Evolutionary conservation across 1,284 basidiomycete species (phyloP).

Genomic region (Melampsora larici-populina): DNA sequence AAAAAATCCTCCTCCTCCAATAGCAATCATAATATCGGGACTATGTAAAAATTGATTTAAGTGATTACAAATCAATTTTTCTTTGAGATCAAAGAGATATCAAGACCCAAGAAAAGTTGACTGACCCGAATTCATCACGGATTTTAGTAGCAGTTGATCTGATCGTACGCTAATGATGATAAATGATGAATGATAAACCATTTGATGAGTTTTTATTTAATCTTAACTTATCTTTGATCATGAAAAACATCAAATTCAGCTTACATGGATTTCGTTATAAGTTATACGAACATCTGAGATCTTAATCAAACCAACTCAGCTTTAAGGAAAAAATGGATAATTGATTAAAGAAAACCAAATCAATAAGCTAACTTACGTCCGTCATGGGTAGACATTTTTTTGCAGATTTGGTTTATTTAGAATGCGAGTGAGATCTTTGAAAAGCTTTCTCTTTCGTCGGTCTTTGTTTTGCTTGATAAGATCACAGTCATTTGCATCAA

Average conservation of each 20-base stretch:
- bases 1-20: slow-evolving; percentile 75
- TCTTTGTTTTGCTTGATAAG: too few relatives aligned
- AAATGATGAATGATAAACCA: not conserved
- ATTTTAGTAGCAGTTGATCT: slow-evolving; percentile 11
- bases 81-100: not conserved
- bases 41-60: too few relatives aligned
- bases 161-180: slow-evolving; percentile 39
- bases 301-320: slow-evolving; percentile 52
- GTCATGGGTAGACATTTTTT: not conserved
- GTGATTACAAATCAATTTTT: not conserved
- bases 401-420: too few relatives aligned
- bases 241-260: slow-evolving; percentile 51
- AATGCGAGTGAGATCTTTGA: too few relatives aligned
- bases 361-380: not conserved
- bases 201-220: not conserved
- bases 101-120: not conserved
- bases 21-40: slow-evolving; percentile 65
- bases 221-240: too few relatives aligned
- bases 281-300: slow-evolving; percentile 67
- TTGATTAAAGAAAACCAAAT: too few relatives aligned
- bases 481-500: too few relatives aligned
- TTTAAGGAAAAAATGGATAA: not conserved
- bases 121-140: slow-evolving; percentile 30
- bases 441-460: too few relatives aligned
- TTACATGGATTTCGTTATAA: slow-evolving; percentile 72